A percentile compares a stretch with the other conserved stretches of the same genome.
Conservation (phyloP, 2,329 filamentous ascomycete genomes). For the Berkeleyomyces rouxiae region DNA sequence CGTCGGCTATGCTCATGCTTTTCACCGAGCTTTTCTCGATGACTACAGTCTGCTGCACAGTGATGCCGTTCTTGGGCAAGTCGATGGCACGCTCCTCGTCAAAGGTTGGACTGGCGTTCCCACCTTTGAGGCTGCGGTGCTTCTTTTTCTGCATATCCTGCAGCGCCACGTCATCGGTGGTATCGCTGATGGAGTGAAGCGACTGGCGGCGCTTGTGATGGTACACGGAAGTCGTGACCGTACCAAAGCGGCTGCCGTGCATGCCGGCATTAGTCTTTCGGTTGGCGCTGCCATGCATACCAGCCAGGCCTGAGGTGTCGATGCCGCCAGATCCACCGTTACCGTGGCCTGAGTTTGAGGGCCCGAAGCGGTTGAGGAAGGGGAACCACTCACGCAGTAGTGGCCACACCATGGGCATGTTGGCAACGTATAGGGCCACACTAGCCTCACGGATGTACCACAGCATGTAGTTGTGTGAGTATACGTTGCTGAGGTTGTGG, state of each 20-base stretch:
- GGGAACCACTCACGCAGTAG: constrained; percentile 23
- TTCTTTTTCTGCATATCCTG: constrained; percentile 4
- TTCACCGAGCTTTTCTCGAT: constrained; percentile 4
- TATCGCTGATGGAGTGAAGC: constrained; percentile 4
- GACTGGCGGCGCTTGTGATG: constrained; percentile 7
- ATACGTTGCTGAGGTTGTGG: constrained; percentile 27
- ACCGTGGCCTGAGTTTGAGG: constrained; percentile 6
- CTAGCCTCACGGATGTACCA: constrained; percentile 32
- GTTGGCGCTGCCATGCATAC: neutral
- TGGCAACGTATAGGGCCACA: constrained; percentile 28
- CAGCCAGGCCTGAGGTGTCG: neutral
- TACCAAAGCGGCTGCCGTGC: constrained; percentile 10
- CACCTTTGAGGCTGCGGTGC: neutral
- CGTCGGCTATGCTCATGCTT: neutral
- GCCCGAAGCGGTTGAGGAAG: constrained; percentile 12
- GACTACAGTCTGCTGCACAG: constrained; percentile 7
- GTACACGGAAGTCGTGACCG: constrained; percentile 10
- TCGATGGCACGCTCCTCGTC: constrained; percentile 2
- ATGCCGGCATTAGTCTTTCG: constrained; percentile 3
- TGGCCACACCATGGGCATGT: constrained; percentile 28
- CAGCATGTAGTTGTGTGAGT: constrained; percentile 24
- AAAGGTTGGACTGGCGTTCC: neutral
- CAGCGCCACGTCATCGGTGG: constrained; percentile 8
- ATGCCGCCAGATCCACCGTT: constrained; percentile 3
- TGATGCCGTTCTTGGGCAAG: constrained; percentile 4